These are phyloP conservation scores for Lentinula raphanica DNA, from an alignment of 768 basidiomycete species.

Conservation along the genomic window DNA sequence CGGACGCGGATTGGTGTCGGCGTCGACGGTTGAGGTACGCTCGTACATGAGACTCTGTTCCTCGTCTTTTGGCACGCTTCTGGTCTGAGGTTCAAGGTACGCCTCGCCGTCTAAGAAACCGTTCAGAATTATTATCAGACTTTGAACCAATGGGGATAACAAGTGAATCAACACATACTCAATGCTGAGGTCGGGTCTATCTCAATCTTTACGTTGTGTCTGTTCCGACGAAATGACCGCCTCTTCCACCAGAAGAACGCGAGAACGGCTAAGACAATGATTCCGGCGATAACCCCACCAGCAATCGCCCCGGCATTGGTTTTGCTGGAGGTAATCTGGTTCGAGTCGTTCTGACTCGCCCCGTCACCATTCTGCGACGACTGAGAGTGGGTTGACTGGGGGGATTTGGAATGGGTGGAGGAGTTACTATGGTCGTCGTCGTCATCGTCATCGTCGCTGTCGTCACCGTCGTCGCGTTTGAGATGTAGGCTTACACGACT, in stretches of 20 bases:
- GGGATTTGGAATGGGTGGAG: neutral
- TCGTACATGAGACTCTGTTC: neutral
- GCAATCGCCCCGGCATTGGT: neutral
- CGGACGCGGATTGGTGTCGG: neutral
- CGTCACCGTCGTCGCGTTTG: constrained; percentile 14
- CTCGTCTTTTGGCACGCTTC: neutral
- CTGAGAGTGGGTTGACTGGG: neutral
- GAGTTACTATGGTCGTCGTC: neutral
- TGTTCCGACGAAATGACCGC: neutral
- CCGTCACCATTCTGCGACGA: neutral
- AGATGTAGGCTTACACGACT: neutral
- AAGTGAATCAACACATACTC: neutral
- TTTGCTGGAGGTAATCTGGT: neutral
- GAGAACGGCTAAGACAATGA: neutral
- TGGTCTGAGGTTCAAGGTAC: neutral
- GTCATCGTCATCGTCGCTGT: constrained; percentile 15
- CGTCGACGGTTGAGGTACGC: neutral
- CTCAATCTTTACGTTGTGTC: neutral
- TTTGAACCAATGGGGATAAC: neutral
- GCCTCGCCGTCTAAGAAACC: neutral
- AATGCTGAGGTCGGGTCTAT: constrained; percentile 2
- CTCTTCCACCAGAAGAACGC: constrained; percentile 1
- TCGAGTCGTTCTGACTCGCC: neutral
- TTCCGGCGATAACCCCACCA: neutral
- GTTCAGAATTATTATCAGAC: neutral